A percentile compares a stretch with the other conserved stretches of the same genome.
phyloP scores from a whole-genome alignment of 1,284 basidiomycete species.

The Naganishia albida region DNA sequence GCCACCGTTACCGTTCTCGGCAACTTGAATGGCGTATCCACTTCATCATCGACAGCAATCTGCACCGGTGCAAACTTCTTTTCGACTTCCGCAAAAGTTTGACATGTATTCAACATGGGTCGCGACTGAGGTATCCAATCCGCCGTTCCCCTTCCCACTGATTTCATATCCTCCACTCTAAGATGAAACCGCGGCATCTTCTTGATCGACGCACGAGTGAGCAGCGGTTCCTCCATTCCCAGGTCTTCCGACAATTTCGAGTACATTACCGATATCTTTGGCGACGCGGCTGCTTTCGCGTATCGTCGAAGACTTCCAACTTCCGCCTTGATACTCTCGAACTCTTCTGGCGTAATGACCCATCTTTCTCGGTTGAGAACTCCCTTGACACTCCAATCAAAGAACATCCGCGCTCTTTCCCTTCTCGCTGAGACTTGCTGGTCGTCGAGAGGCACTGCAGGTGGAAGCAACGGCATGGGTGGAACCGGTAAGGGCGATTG shows the following conservation, averaged over 20 bases:
- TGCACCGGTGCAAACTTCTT: background rate
- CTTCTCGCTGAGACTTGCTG: background rate
- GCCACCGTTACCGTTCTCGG: background rate
- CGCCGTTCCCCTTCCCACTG: background rate
- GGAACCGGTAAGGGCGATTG: constrained; percentile 11
- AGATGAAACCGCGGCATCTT: constrained; percentile 2
- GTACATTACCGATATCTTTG: background rate
- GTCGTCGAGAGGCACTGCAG: background rate
- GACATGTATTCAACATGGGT: background rate
- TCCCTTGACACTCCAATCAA: constrained; percentile 12
- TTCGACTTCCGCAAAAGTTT: background rate
- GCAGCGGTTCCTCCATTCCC: background rate
- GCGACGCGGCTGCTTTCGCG: background rate
- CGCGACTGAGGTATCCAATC: too few relatives aligned
- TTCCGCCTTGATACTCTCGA: constrained; percentile 15
- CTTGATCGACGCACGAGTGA: constrained; percentile 8
- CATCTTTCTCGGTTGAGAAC: constrained; percentile 8
- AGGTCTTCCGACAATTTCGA: too few relatives aligned
- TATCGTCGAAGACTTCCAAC: background rate
- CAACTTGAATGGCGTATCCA: background rate
- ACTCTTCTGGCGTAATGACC: constrained; percentile 6
- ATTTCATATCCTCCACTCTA: background rate
- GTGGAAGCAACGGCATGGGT: constrained; percentile 1
- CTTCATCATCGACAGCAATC: background rate
- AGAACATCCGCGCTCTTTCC: background rate